Base-by-base conservation (phyloP, 2,329 filamentous ascomycete species). In the Neopestalotiopsis sp. region DNA sequence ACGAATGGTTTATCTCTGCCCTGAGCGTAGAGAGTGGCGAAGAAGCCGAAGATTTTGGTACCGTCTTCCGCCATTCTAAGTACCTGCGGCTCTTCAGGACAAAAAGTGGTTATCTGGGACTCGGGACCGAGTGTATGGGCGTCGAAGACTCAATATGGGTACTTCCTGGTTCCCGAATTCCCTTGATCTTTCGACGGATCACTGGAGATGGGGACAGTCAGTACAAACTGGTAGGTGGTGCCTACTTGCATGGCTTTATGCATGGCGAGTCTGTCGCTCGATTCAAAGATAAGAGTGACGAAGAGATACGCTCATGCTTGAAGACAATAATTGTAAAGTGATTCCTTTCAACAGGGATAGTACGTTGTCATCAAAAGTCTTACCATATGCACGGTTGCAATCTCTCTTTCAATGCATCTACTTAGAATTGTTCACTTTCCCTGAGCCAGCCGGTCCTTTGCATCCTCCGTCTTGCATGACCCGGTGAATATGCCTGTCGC, bases 381-480 rank as follows among this genome's bases (percentile, higher is more conserved):
- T 2, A 28, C 24, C 24, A 28, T 28, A 4, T 3, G 2, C 24
- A 2, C 24, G 3, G 2, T 28, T 28, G 24, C 24, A 28, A 28
- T 28, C 24, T 28, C 24, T 28, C 24, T 28, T 28, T 2, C 2
- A 4, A 28, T 3, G 24, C 24, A 28, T 28, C 24, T 2, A 4
- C 24, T 28, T 28, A 28, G 2, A 2, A 28, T 28, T 28, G 24
- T 4, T 52, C 7, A 52, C 30, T 32, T 17, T 17, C 32, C n/a
- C 32, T 63, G 40, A 12, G 34, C 60, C 13, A 63, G 7, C 13
- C 60, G 10, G 9, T 63, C 17, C 13, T 24, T 17, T 13, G 60
- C 60, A 24, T 40, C 32, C 42, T 63, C 60, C 4, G 38, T 42
- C 30, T 63, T 63, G 60, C 60, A 63, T 9, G 60, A 63, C 3